Evolutionary conservation across 139 green algal species (phyloP), one percentile per base, ranked within the genome.

Genomic region (Zygnema cylindricum): DNA sequence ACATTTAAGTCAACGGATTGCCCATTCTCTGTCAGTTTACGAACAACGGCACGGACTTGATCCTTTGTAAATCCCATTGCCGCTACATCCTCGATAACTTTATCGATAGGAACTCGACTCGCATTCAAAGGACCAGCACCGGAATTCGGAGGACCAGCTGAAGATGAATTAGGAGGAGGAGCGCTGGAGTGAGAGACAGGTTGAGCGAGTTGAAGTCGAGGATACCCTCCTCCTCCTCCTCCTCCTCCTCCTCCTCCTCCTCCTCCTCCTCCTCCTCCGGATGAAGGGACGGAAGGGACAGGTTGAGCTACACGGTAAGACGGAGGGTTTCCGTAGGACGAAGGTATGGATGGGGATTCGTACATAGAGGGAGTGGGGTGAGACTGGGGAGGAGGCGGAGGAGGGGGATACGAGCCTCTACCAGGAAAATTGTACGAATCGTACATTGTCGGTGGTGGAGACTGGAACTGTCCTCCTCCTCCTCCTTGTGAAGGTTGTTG

Each of bases 1-100:
- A 96, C 73, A 69, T 97, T 97, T 23, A 97, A 85, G 85, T 97
- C 95, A 43, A 97, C 93, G 25, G 63, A 84, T 77, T 96, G 91
- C 1, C 95, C 95, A 38, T 85, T 92, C 69, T 94, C 89, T 2
- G 84, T 92, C 42, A 97, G 91, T 76, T 94, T 77, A 33, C 82
- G 73, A 39, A 97, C 85, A 40, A 96, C 93, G 21, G 54, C 43
- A 2, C 88, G 81, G 57, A 96, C 95, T 69, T 94, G 82, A 40
- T 93, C 86, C 1, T 92, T 89, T 0, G 84, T 92, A 82, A 97
- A 97, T 3, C 95, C 95, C 95, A 97, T 97, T 38, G 88, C 92
- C 0, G 93, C 91, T 40, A 97, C 94, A 76, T 97, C 95, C 76
- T 96, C 94, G 35, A 97, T 94, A 1, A 97, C 93, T 90, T 91